A percentile compares a stretch with the other conserved stretches of the same genome.
phyloP scores from a whole-genome alignment of 1,139 yeast genomes.

The Kluyveromyces marxianus region DNA sequence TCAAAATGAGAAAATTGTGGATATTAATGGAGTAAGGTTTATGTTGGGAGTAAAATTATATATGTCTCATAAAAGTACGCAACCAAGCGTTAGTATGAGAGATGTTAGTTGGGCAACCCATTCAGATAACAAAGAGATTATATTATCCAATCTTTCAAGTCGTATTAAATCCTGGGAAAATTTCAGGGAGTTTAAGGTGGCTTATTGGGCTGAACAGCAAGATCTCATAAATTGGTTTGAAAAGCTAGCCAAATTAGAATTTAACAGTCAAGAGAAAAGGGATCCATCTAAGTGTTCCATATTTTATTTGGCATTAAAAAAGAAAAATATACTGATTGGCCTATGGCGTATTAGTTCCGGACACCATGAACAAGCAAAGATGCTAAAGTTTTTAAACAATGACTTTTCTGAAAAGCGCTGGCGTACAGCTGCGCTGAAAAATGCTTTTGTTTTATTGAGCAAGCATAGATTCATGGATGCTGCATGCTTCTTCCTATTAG shows the following conservation, averaged over 20 bases:
- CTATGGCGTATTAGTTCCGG: conserved; percentile 75
- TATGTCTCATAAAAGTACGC: conserved; percentile 44
- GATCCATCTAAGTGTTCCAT: conserved; percentile 74
- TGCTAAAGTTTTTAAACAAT: conserved; percentile 65
- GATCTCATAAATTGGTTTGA: conserved; percentile 53
- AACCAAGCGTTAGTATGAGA: conserved; percentile 56
- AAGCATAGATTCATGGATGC: conserved; percentile 84
- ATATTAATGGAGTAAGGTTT: conserved; percentile 65
- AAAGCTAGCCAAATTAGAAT: conserved; percentile 60
- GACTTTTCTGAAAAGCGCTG: conserved; percentile 71
- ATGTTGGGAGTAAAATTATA: conserved; percentile 66
- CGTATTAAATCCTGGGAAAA: conserved; percentile 53
- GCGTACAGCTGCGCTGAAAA: conserved; percentile 83
- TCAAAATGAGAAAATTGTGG: conserved; percentile 46
- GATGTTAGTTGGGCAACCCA: conserved; percentile 87
- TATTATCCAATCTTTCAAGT: conserved; percentile 49
- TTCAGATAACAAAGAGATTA: conserved; percentile 65
- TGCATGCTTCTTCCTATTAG: conserved; percentile 83
- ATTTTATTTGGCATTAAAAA: conserved; percentile 67
- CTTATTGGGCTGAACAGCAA: conserved; percentile 63
- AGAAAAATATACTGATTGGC: conserved; percentile 69
- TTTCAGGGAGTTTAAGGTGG: conserved; percentile 54
- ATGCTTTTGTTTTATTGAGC: conserved; percentile 85
- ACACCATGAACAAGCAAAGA: conserved; percentile 76
- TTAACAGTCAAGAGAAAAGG: conserved; percentile 36